Conservation (phyloP, 129 eudicot genomes). For the Arctium minus region DNA sequence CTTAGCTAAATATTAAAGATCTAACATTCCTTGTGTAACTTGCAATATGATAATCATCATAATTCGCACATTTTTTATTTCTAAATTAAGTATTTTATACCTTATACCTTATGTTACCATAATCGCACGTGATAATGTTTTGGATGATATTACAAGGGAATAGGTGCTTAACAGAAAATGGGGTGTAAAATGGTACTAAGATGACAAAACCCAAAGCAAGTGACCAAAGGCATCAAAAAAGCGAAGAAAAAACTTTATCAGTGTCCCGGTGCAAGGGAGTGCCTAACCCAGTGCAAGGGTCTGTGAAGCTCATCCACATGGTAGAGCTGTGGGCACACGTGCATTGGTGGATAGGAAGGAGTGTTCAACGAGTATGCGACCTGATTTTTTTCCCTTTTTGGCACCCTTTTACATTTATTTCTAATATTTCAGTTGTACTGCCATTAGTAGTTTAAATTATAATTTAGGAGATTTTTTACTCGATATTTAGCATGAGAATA, state of each 20-base stretch:
- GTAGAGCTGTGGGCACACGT: no score
- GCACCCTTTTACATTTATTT: background rate
- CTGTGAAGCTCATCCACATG: background rate
- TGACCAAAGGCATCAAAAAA: background rate
- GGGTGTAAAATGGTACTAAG: background rate
- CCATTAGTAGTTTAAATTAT: background rate
- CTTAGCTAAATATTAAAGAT: background rate
- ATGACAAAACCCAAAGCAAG: background rate
- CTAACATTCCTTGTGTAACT: background rate
- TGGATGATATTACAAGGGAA: background rate
- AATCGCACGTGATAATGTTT: background rate
- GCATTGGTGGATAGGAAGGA: background rate
- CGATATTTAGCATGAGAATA: constrained; percentile 1
- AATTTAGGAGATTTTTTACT: background rate
- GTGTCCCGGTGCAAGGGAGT: background rate
- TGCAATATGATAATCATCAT: background rate
- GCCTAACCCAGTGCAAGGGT: background rate
- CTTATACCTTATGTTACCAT: background rate
- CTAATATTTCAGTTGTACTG: background rate
- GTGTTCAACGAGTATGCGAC: background rate
- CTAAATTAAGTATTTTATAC: background rate
- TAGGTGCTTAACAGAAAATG: background rate
- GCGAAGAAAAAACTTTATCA: background rate
- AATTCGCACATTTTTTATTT: background rate
- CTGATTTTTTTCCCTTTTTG: background rate